Evolutionary conservation across 2,329 filamentous ascomycete genomes (phyloP).

Genomic region (Magnaporthiopsis incrustans): DNA sequence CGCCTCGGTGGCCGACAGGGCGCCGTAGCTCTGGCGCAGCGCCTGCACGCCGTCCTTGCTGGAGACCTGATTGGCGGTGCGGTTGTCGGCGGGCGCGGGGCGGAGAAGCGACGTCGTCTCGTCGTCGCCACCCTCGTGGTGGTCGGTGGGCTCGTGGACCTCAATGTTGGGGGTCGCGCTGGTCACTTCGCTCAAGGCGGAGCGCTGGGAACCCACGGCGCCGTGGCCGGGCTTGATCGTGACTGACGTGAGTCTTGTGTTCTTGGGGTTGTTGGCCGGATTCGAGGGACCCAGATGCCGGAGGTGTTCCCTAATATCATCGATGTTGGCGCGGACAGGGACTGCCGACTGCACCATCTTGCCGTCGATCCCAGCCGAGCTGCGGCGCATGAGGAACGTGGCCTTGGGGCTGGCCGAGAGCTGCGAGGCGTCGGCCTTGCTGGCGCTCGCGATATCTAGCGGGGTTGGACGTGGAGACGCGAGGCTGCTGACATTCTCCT

Average conservation of each 20-base stretch:
- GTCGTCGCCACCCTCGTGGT: slow-evolving; percentile 20
- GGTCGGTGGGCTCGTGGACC: slow-evolving; percentile 8
- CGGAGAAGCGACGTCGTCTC: slow-evolving; percentile 36
- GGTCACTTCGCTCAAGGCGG: slow-evolving; percentile 11
- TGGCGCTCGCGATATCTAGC: slow-evolving; percentile 9
- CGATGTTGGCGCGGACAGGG: slow-evolving; percentile 50
- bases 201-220: not conserved
- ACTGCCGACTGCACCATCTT: slow-evolving; percentile 38
- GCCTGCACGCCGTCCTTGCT: slow-evolving; percentile 60
- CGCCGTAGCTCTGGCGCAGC: slow-evolving; percentile 46
- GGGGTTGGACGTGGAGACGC: slow-evolving; percentile 24
- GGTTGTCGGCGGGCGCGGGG: slow-evolving; percentile 29
- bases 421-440: slow-evolving; percentile 26
- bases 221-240: slow-evolving; percentile 51
- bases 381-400: slow-evolving; percentile 52
- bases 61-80: slow-evolving; percentile 24
- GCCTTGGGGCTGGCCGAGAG: slow-evolving; percentile 42
- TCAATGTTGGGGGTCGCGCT: slow-evolving; percentile 4
- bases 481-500: slow-evolving; percentile 23
- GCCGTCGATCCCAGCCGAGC: slow-evolving; percentile 47
- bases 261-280: slow-evolving; percentile 55
- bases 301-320: slow-evolving; percentile 55
- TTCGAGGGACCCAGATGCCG: slow-evolving; percentile 61
- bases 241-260: slow-evolving; percentile 53
- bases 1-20: slow-evolving; percentile 20